Percentiles rank a stretch among this genome's conserved stretches.
phyloP scores from a whole-genome alignment of 495 filamentous ascomycete genomes.

The Penicillium simplicissimum region DNA sequence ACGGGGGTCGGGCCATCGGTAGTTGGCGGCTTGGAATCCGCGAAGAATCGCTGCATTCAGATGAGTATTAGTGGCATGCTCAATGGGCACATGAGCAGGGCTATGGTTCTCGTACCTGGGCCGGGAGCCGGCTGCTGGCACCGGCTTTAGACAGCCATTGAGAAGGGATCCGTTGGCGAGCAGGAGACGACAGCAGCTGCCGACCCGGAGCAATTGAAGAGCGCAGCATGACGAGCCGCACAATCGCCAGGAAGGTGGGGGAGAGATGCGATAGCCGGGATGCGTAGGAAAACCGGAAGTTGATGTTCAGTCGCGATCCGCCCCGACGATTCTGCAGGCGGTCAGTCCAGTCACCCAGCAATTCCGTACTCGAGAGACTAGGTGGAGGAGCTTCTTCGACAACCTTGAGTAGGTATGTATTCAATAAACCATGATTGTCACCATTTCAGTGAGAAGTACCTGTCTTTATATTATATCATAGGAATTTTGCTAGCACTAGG shows the following conservation, averaged over 20 bases:
- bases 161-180: slow-evolving; percentile 45
- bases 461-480: too few relatives aligned
- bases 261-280: slow-evolving; percentile 30
- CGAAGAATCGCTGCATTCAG: slow-evolving; percentile 43
- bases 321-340: slow-evolving; percentile 46
- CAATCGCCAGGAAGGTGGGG: slow-evolving; percentile 40
- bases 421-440: too few relatives aligned
- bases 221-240: slow-evolving; percentile 54
- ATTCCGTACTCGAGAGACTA: neutral
- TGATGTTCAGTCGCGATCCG: slow-evolving; percentile 46
- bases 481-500: too few relatives aligned
- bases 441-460: too few relatives aligned
- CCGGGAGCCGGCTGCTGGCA: slow-evolving; percentile 44
- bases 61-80: slow-evolving; percentile 12
- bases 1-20: slow-evolving; percentile 40
- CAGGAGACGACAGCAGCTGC: slow-evolving; percentile 44
- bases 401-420: too few relatives aligned
- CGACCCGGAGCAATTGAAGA: slow-evolving; percentile 48
- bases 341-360: slow-evolving; percentile 18
- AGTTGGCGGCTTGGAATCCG: slow-evolving; percentile 41
- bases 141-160: slow-evolving; percentile 50
- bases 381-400: too few relatives aligned
- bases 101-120: slow-evolving; percentile 41
- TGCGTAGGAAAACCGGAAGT: slow-evolving; percentile 41
- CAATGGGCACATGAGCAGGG: slow-evolving; percentile 11